phyloP scores from a whole-genome alignment of 768 basidiomycete genomes.

The Punctularia strigosozonata region DNA sequence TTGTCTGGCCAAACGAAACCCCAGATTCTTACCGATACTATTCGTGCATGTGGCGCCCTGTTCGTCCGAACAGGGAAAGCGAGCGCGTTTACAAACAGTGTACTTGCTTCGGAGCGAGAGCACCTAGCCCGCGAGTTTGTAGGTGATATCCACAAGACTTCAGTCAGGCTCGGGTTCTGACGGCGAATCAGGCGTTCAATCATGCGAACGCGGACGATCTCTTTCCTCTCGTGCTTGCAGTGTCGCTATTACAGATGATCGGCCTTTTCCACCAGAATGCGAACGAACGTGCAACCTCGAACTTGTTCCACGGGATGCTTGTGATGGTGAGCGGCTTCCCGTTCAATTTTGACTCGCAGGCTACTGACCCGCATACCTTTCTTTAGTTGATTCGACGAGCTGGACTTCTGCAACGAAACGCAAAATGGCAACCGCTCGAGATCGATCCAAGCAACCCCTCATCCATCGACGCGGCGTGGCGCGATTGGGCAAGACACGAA shows the following conservation, averaged over 20 bases:
- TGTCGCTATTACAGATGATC: constrained; percentile 43
- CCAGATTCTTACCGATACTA: constrained; percentile 38
- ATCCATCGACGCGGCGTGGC: constrained; percentile 34
- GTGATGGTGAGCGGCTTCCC: constrained; percentile 35
- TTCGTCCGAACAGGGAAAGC: constrained; percentile 41
- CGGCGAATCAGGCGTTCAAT: constrained; percentile 13
- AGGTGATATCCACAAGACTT: constrained; percentile 22
- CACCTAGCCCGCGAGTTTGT: constrained; percentile 45
- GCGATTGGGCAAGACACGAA: constrained; percentile 47
- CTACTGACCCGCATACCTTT: constrained; percentile 4
- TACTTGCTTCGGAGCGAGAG: constrained; percentile 31
- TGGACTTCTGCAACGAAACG: constrained; percentile 30
- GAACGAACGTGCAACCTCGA: constrained; percentile 36
- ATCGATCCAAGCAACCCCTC: constrained; percentile 21
- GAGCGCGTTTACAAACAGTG: constrained; percentile 33
- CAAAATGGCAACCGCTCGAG: constrained; percentile 28
- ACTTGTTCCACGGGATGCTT: constrained; percentile 46
- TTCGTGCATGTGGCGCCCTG: constrained; percentile 53
- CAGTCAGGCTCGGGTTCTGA: no score
- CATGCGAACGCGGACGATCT: constrained; percentile 11
- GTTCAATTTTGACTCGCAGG: constrained; percentile 3
- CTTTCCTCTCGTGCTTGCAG: constrained; percentile 30
- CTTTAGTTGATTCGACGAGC: constrained; percentile 26
- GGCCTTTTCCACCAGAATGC: constrained; percentile 41
- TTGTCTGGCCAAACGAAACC: constrained; percentile 38